phyloP scores from a whole-genome alignment of 257 asterid genomes.

The Salvia hispanica region DNA sequence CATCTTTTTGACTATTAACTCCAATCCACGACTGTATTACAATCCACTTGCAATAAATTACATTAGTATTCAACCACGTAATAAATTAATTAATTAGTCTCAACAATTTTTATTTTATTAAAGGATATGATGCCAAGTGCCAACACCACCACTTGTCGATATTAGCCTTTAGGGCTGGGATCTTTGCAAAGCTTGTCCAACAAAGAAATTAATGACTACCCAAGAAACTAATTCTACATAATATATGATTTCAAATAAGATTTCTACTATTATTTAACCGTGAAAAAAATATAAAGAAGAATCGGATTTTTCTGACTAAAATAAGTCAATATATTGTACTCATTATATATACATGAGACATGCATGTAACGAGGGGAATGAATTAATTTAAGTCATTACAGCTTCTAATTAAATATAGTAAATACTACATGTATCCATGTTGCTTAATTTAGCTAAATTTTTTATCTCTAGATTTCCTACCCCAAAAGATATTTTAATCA shows the following conservation, averaged over 20 bases:
- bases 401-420: no score
- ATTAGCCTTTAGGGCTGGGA: neutral
- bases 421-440: no score
- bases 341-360: neutral
- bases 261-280: neutral
- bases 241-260: neutral
- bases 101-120: neutral
- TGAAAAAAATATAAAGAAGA: neutral
- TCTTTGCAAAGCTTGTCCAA: neutral
- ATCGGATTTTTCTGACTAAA: neutral
- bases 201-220: neutral
- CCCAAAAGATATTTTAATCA: no score
- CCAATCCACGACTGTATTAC: constrained; percentile 20
- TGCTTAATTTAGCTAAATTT: no score
- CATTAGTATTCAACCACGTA: neutral
- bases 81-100: neutral
- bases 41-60: constrained; percentile 18
- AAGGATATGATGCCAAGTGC: neutral
- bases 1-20: constrained; percentile 31
- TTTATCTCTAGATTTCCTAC: no score
- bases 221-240: neutral
- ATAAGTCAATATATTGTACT: no score
- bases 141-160: neutral
- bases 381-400: no score
- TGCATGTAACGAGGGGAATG: neutral